Evolutionary conservation across 192 early-diverging fungal genomes (phyloP).

Genomic region (Rhizoclosmatium globosum): DNA sequence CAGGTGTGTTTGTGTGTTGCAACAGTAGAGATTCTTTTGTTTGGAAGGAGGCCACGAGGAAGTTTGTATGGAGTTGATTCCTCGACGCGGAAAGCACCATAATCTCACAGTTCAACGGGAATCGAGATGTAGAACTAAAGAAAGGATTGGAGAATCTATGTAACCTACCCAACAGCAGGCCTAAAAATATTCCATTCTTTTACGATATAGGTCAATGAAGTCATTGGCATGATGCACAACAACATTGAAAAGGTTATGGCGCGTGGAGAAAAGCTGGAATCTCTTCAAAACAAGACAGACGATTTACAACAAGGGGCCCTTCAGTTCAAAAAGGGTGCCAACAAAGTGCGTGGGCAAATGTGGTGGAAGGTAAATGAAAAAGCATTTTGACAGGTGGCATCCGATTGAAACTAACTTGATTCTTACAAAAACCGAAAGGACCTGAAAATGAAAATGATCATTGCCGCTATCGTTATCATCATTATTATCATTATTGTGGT

Average conservation of each 20-base stretch:
- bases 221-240: conserved; percentile 91
- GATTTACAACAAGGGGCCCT: conserved; percentile 73
- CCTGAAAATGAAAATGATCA: conserved; percentile 92
- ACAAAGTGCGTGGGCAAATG: conserved; percentile 85
- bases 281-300: conserved; percentile 83
- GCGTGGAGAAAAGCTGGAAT: conserved; percentile 86
- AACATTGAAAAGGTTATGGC: conserved; percentile 89
- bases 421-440: conserved; percentile 48
- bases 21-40: neutral
- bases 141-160: neutral
- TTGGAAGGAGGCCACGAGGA: neutral
- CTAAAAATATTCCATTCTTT: neutral
- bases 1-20: conserved; percentile 8
- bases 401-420: no score
- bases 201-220: conserved; percentile 80
- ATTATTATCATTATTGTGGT: conserved; percentile 67
- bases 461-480: conserved; percentile 73
- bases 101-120: neutral
- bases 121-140: neutral
- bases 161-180: neutral
- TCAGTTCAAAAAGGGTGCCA: conserved; percentile 82
- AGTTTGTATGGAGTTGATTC: neutral
- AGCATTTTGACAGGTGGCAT: neutral
- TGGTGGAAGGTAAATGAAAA: conserved; percentile 75
- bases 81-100: neutral